Evolutionary conservation across 2,329 filamentous ascomycete species (phyloP).

Genomic region (Basipetospora sp.): DNA sequence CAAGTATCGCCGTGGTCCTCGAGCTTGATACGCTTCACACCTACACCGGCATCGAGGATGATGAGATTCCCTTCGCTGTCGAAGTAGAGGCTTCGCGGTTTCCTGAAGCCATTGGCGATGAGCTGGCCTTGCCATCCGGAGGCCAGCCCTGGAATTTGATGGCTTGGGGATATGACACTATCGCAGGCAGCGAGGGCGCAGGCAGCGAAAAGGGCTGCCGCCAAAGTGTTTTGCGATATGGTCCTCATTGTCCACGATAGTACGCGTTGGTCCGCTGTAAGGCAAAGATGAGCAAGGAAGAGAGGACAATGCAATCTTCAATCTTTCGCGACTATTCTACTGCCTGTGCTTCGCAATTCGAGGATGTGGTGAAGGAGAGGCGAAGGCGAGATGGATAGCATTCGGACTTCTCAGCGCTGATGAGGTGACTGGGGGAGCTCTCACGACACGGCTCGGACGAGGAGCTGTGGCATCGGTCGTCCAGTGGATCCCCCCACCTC

Average conservation of each 20-base stretch:
- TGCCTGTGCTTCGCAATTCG: no score
- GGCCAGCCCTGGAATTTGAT: conserved; percentile 23
- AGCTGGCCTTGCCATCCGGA: conserved; percentile 30
- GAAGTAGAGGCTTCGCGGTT: conserved; percentile 30
- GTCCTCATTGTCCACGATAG: neutral
- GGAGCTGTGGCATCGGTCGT: no score
- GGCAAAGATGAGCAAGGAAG: no score
- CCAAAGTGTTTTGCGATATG: neutral
- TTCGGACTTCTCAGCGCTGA: no score
- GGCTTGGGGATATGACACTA: conserved; percentile 20
- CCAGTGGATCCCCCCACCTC: neutral
- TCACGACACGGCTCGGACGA: no score
- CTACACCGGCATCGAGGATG: conserved; percentile 27
- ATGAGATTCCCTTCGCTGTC: conserved; percentile 31
- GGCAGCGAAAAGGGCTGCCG: conserved; percentile 4
- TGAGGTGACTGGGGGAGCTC: no score
- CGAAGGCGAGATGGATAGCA: no score
- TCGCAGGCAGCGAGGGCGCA: conserved; percentile 15
- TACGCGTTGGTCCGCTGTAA: no score
- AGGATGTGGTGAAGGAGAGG: no score
- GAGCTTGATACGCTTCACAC: conserved; percentile 26
- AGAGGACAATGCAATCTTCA: no score
- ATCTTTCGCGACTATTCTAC: no score
- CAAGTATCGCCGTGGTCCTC: conserved; percentile 28
- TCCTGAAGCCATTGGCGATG: conserved; percentile 24